Percentiles rank a stretch among this genome's conserved stretches.
Conservation (phyloP, 208 protist genomes). For the Wallacemonas sp. region DNA sequence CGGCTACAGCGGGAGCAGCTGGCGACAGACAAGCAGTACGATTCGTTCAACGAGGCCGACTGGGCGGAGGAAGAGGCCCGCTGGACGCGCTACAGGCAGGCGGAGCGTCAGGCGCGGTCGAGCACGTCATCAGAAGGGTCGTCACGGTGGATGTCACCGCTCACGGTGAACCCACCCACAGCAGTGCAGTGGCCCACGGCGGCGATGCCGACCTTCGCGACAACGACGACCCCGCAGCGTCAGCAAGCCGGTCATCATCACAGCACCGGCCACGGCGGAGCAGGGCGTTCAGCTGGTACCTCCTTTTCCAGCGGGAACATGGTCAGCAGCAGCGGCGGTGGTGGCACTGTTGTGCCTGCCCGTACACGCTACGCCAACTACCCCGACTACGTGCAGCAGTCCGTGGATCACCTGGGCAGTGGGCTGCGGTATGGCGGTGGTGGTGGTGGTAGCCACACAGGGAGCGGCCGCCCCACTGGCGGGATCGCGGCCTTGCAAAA, state of each 20-base stretch:
- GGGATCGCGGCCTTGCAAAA: not conserved
- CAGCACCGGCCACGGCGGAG: not conserved
- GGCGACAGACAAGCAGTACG: constrained; percentile 6
- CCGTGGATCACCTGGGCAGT: not conserved
- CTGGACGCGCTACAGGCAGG: constrained; percentile 34
- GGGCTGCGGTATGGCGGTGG: not conserved
- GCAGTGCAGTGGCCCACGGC: not conserved
- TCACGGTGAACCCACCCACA: constrained; percentile 3
- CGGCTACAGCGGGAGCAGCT: constrained; percentile 17
- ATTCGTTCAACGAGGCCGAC: constrained; percentile 3
- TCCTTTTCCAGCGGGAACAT: not conserved
- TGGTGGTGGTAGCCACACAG: no score
- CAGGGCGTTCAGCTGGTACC: no score
- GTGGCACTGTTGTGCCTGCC: not conserved
- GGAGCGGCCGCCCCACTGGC: not conserved
- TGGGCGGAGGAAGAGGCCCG: constrained; percentile 27
- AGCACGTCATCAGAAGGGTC: not conserved
- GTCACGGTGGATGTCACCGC: constrained; percentile 13
- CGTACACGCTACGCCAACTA: constrained; percentile 23
- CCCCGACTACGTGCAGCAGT: constrained; percentile 7
- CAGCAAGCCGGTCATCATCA: not conserved
- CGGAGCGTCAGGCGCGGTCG: constrained; percentile 20
- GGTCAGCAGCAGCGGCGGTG: not conserved
- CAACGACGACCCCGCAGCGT: not conserved
- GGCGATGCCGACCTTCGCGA: no score